Conservation (phyloP, 768 basidiomycete genomes). For the Rickenella mellea region DNA sequence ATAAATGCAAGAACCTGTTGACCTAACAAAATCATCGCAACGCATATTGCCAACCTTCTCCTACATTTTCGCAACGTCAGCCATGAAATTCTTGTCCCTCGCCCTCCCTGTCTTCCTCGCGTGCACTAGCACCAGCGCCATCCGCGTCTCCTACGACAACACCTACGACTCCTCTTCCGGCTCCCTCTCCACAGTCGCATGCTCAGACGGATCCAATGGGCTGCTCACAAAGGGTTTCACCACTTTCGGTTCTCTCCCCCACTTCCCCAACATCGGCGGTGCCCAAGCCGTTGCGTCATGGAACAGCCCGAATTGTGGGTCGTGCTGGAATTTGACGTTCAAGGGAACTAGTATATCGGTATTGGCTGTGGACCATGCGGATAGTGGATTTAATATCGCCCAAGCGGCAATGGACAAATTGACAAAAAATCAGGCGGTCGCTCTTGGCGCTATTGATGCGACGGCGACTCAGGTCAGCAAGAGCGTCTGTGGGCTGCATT, state of each 20-base stretch:
- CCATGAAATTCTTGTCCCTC: not conserved
- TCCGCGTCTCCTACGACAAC: slow-evolving; percentile 20
- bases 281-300: slow-evolving; percentile 39
- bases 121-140: not conserved
- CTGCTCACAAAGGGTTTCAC: slow-evolving; percentile 27
- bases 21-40: no score
- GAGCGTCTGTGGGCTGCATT: slow-evolving; percentile 15
- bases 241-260: slow-evolving; percentile 42
- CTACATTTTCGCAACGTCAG: no score
- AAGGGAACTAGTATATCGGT: slow-evolving; percentile 31
- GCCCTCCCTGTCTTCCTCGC: not conserved
- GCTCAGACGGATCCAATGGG: slow-evolving; percentile 23
- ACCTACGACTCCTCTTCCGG: slow-evolving; percentile 18
- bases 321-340: slow-evolving; percentile 52
- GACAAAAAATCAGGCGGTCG: slow-evolving; percentile 14
- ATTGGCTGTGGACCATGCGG: slow-evolving; percentile 42
- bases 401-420: slow-evolving; percentile 19
- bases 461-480: slow-evolving; percentile 15
- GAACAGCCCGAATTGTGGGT: slow-evolving; percentile 45
- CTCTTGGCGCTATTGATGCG: slow-evolving; percentile 17
- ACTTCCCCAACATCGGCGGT: slow-evolving; percentile 53
- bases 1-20: no score
- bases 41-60: no score
- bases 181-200: slow-evolving; percentile 16
- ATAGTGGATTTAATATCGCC: slow-evolving; percentile 28